Conservation (phyloP, 495 filamentous ascomycete species). For the Aspergillus biplanus region DNA sequence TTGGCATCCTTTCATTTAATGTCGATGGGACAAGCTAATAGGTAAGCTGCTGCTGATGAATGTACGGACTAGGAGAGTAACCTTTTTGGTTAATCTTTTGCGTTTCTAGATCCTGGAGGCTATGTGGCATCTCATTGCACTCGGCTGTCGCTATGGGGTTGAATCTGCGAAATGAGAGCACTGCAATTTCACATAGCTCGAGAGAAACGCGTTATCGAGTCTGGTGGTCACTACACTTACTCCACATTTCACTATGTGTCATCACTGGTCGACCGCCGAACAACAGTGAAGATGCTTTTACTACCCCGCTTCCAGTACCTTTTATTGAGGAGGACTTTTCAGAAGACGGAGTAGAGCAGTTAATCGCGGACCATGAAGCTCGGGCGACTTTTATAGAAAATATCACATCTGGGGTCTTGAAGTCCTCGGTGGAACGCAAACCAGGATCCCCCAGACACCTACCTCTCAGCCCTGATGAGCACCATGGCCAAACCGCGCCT, state of each 20-base stretch:
- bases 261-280: conserved; percentile 64
- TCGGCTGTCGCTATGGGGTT: conserved; percentile 62
- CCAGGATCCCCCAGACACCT: conserved; percentile 3
- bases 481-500: conserved; percentile 25
- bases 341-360: conserved; percentile 30
- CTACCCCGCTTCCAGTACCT: conserved; percentile 56
- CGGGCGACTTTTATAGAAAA: conserved; percentile 30
- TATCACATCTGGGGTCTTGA: conserved; percentile 10
- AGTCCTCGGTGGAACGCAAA: conserved; percentile 1
- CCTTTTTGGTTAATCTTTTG: background rate
- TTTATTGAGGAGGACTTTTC: conserved; percentile 55
- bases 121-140: conserved; percentile 61
- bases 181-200: conserved; percentile 47
- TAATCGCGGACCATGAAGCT: conserved; percentile 34
- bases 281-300: conserved; percentile 55
- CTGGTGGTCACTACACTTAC: conserved; percentile 60
- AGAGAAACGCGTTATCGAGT: conserved; percentile 48
- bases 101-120: conserved; percentile 58
- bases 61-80: too few relatives aligned
- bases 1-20: conserved; percentile 63
- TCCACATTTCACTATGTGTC: conserved; percentile 59
- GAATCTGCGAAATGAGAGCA: conserved; percentile 62
- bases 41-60: conserved; percentile 31
- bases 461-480: conserved; percentile 11
- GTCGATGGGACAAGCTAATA: conserved; percentile 59